phyloP scores from a whole-genome alignment of 202 grass and related monocot genomes.

The Musa balbisiana region DNA sequence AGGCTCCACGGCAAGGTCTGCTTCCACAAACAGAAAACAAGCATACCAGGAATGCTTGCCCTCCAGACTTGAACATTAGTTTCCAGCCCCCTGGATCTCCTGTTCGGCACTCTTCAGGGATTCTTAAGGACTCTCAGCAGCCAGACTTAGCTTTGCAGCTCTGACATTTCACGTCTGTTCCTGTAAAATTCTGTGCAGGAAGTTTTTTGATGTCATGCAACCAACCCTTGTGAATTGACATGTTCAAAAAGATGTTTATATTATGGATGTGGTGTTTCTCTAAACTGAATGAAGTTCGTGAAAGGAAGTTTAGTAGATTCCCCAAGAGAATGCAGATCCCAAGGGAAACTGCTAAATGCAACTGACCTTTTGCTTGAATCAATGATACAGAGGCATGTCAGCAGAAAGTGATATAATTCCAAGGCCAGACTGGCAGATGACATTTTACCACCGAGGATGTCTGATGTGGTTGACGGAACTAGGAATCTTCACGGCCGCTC shows the following conservation, averaged over 20 bases:
- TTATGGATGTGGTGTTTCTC: background rate
- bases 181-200: background rate
- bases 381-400: background rate
- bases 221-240: background rate
- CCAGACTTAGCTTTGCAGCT: conserved; percentile 95
- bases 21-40: conserved; percentile 59
- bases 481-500: background rate
- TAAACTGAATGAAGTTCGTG: background rate
- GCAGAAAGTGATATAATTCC: background rate
- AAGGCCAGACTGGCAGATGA: background rate
- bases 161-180: conserved; percentile 25
- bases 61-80: conserved; percentile 89
- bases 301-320: background rate
- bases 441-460: background rate
- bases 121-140: conserved; percentile 92
- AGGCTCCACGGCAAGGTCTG: conserved; percentile 66
- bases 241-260: background rate
- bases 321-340: background rate
- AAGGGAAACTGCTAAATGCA: background rate
- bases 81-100: conserved; percentile 71
- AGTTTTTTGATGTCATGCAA: background rate
- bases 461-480: background rate
- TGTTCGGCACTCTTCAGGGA: conserved; percentile 59
- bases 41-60: conserved; percentile 55
- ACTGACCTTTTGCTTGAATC: background rate